phyloP scores from a whole-genome alignment of 2,329 filamentous ascomycete species.

The Lizonia empirigonia region DNA sequence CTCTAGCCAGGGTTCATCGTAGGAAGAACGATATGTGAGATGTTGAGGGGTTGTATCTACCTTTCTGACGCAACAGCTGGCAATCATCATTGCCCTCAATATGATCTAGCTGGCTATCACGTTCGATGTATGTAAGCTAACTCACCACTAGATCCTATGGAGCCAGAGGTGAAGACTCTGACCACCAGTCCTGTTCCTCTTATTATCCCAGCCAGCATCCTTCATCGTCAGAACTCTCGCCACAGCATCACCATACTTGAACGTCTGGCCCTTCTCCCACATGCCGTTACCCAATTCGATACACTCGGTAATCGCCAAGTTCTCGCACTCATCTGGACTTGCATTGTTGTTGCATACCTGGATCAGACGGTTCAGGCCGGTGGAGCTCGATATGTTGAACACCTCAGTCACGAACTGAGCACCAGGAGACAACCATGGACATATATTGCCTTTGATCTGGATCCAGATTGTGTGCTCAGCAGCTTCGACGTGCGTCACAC shows the following conservation, averaged over 20 bases:
- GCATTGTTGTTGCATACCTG: slow-evolving; percentile 33
- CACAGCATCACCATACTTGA: slow-evolving; percentile 39
- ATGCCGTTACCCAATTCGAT: slow-evolving; percentile 42
- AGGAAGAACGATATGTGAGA: too few relatives aligned
- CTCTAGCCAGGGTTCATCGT: too few relatives aligned
- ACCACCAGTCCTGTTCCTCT: slow-evolving; percentile 35
- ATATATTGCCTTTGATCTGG: slow-evolving; percentile 36
- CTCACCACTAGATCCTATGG: slow-evolving; percentile 28
- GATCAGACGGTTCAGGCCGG: slow-evolving; percentile 41
- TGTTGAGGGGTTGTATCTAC: too few relatives aligned
- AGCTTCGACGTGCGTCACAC: slow-evolving; percentile 35
- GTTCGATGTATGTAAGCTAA: not conserved
- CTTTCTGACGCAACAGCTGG: too few relatives aligned
- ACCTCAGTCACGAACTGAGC: slow-evolving; percentile 35
- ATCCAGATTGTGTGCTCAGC: slow-evolving; percentile 33
- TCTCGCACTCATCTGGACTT: slow-evolving; percentile 29
- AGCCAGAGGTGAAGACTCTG: slow-evolving; percentile 39
- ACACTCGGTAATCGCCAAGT: slow-evolving; percentile 41
- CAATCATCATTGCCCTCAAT: too few relatives aligned
- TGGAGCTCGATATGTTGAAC: slow-evolving; percentile 26
- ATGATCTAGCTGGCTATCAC: too few relatives aligned
- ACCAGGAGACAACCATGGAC: slow-evolving; percentile 39
- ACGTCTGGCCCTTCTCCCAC: slow-evolving; percentile 45
- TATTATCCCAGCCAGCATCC: slow-evolving; percentile 42
- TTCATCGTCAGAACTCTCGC: slow-evolving; percentile 40